Base-by-base conservation (phyloP, 805 yeast genomes). In the Lipomyces lipofer region DNA sequence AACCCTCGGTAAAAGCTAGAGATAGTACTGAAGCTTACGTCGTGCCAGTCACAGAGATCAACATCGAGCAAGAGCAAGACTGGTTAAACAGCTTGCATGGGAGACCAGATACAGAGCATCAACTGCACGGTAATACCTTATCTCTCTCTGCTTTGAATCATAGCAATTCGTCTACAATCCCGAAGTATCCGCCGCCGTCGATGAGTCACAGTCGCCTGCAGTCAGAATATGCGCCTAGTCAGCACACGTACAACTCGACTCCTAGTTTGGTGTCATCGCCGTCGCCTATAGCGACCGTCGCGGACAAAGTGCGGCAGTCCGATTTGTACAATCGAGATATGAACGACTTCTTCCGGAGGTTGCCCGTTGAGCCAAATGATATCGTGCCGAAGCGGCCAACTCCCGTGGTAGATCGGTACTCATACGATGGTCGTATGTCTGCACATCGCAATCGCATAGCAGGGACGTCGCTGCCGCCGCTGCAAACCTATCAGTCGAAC, bases 271-370 rank as follows among this genome's bases (percentile, higher is more conserved):
- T 17, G 12, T 29, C 35, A 15, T 22, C 39, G 22, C 44, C 52
- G 12, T 29, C 21, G 5, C 21, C n/a, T 8, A 13, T 54, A 15
- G 49, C 56, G 5, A 50, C 25, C 13, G 39, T 45, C n/a, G 29
- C 53, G 35, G 44, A 48, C 21, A 33, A 54, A 5, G 33, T n/a
- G n/a, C n/a, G n/a, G n/a, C n/a, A n/a, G n/a, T n/a, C 47, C 2
- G 53, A 32, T 24, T 43, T 39, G 7, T 66, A 65, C 52, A 65
- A 56, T n/a, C 58, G 68, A n/a, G 68, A 67, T 51, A 58, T 67
- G 29, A 65, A 65, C 42, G 70, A 68, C 36, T 67, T 64, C 43
- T 65, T 67, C 52, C 40, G 63, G 25, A 47, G 56, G 7, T 13
- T 32, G 8, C 47, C 57, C 8, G 24, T 21, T 3, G 25, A 40